A percentile compares a stretch with the other conserved stretches of the same genome.
Conservation (phyloP, 345 rosid genomes). For the Dimocarpus longan region DNA sequence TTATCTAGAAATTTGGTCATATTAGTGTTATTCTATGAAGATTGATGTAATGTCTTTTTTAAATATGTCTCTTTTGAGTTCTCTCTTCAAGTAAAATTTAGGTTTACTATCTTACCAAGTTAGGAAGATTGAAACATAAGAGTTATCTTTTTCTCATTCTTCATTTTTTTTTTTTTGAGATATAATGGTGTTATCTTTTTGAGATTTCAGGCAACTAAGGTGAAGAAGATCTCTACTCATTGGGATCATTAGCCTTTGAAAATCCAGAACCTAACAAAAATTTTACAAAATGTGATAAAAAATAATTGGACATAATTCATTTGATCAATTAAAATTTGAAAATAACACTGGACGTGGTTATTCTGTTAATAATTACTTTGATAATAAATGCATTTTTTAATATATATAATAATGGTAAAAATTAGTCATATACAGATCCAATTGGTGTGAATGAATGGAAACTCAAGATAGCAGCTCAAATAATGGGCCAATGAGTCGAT, state of each 20-base stretch:
- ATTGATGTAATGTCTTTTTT: neutral
- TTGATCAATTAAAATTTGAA: no score
- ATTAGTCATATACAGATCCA: no score
- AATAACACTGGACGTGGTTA: no score
- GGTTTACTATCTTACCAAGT: neutral
- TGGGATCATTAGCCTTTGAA: conserved; percentile 32
- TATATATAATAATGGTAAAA: no score
- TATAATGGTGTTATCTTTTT: conserved; percentile 8
- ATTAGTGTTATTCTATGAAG: neutral
- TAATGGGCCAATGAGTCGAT: no score
- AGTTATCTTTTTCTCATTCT: neutral
- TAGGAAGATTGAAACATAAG: neutral
- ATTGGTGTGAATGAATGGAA: no score
- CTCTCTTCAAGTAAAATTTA: neutral
- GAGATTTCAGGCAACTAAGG: conserved; percentile 55
- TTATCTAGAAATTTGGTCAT: neutral
- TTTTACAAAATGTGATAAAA: no score
- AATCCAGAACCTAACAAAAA: no score
- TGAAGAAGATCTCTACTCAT: conserved; percentile 71
- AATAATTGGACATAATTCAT: no score
- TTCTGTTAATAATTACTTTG: no score
- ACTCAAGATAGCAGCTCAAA: no score
- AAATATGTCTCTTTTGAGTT: neutral
- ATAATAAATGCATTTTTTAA: no score
- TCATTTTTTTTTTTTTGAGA: neutral